Base-by-base conservation (phyloP, 1,284 basidiomycete species). In the Sporisorium iseilematis-ciliati region DNA sequence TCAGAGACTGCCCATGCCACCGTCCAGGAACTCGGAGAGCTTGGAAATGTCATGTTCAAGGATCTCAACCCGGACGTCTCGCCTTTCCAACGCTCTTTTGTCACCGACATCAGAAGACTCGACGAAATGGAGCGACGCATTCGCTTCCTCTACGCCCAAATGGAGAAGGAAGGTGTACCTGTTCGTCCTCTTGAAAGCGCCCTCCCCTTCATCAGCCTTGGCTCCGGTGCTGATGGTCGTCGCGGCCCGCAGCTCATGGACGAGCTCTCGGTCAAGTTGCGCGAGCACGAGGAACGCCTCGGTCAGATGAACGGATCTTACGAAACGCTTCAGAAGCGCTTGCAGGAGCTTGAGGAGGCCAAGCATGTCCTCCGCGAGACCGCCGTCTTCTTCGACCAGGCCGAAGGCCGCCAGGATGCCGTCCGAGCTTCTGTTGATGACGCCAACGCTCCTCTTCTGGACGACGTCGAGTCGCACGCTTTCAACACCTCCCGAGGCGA, bases 81-180 rank as follows among this genome's bases (percentile, higher is more conserved):
- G 85, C 92, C 96, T 23, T 99, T 99, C 88, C 97, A 99, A 89
- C 93, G 97, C 75, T 95, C 96, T 7, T 99, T 96, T 85, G 94
- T 97, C 67, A 92, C 92, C 49, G 95, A 97, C 85, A 95, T 99
- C 77, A 91, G 96, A 46, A 91, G 93, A 67, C 90, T 97, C 62
- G 95, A 97, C 85, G 95, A 99, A 84, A 96, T 97, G 92, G 91
- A 93, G 26, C 92, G 97, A 73, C 92, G 95, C 35, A 90, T 97
- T 52, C 91, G 94, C 53, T 97, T 98, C 86, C 95, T 99, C 82
- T 87, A 90, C 14, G 88, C 89, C 40, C 94, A 98, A 84, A 95
- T 98, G 79, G 90, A 92, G 71, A 91, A 90, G 82, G 92, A 93
- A 75, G 89, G 90, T 8, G 88, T 98, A 50, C 91, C 92, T 51